phyloP scores from a whole-genome alignment of 2,329 filamentous ascomycete genomes.

The Dendryphion nanum region DNA sequence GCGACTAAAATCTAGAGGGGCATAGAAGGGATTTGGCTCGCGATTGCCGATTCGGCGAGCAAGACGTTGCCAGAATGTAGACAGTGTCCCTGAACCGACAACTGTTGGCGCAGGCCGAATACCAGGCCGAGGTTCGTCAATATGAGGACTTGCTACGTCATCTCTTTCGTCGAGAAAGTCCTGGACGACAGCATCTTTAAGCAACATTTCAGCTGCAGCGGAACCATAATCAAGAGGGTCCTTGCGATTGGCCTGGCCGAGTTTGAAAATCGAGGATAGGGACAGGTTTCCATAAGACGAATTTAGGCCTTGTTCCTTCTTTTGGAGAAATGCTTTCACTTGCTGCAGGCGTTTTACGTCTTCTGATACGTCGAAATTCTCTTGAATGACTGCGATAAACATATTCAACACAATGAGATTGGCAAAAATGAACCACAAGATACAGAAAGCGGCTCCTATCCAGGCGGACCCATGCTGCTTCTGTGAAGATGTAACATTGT shows the following conservation, averaged over 20 bases:
- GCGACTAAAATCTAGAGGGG: constrained; percentile 68
- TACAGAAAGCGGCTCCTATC: constrained; percentile 88
- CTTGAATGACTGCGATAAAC: constrained; percentile 99
- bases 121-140: constrained; percentile 32
- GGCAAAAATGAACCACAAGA: constrained; percentile 92
- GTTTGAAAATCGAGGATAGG: constrained; percentile 62
- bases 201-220: constrained; percentile 89
- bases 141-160: constrained; percentile 28
- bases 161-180: constrained; percentile 84
- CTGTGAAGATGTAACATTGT: constrained; percentile 72
- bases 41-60: constrained; percentile 57
- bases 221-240: constrained; percentile 91
- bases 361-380: constrained; percentile 98
- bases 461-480: constrained; percentile 70
- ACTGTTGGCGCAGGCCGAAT: constrained; percentile 40
- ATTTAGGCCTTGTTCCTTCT: constrained; percentile 75
- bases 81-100: constrained; percentile 59
- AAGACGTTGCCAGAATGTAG: constrained; percentile 61
- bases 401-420: constrained; percentile 98
- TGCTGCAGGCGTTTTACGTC: constrained; percentile 97
- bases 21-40: constrained; percentile 95
- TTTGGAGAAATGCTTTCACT: constrained; percentile 89
- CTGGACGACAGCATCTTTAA: constrained; percentile 92
- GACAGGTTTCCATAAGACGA: constrained; percentile 71
- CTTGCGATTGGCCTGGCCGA: constrained; percentile 62